Base-by-base conservation (phyloP, 75 land plant genomes). In the Sequoia sempervirens region DNA sequence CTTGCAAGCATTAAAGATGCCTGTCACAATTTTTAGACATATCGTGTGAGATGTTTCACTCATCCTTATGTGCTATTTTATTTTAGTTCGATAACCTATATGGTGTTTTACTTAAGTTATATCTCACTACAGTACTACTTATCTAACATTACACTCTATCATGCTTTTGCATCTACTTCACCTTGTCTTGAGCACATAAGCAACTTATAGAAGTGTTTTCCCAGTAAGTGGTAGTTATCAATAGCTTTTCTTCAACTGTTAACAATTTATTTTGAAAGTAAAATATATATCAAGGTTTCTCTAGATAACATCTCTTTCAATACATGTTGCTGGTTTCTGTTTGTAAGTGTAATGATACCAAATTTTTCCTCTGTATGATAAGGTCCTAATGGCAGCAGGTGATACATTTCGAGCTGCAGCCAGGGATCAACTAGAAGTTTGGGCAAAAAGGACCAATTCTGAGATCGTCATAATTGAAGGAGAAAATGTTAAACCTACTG, bases 341-440 rank as follows among this genome's bases (percentile, higher is more conserved):
- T 78, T 47, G 23, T 7, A 26, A 45, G 12, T 78, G 23, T 45
- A 78, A 45, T 78, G 28, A 18, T 78, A 78, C 30, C 30, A n/a
- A 43, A n/a, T 78, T 30, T 78, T 78, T 78, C 46, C 50, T 78
- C 5, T 78, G 28, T 45, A 78, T 43, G 80, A 45, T 58, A 82
- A 97, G 99, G 86, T 97, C 80, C 82, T 97, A 68, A 90, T 97
- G 98, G 99, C 99, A 84, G 99, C 99, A 84, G 99, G 99, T 81
- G 99, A 97, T 88, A 97, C 99, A 54, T 97, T 96, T 85, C 90
- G 99, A 88, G 99, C 99, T 68, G 99, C 99, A 88, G 98, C 99
- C 28, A 91, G 92, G 85, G 99, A 97, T 82, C 99, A 97, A 86
- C 87, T 97, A 66, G 98, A 97, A 83, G 89, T 97, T 66, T 97